These are phyloP conservation scores for Hypomyces rosellus DNA, from an alignment of 2,329 filamentous ascomycete species.

Conservation along the genomic window DNA sequence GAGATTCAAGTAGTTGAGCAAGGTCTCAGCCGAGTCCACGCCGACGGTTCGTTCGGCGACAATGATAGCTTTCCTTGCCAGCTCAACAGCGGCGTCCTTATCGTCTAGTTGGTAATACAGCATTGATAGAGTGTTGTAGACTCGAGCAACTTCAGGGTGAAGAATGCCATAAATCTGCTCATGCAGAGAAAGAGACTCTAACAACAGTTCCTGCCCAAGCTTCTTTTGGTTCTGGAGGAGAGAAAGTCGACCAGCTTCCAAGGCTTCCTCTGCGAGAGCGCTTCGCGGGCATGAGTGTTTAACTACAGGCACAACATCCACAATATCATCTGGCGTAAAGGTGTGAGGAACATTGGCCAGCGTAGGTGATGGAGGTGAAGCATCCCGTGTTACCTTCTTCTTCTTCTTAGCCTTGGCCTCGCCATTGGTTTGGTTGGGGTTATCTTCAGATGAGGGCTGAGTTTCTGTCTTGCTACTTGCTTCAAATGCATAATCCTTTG, in stretches of 20 bases:
- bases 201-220: conserved; percentile 85
- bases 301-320: conserved; percentile 89
- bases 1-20: conserved; percentile 93
- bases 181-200: conserved; percentile 93
- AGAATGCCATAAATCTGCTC: conserved; percentile 98
- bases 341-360: conserved; percentile 35
- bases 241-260: conserved; percentile 95
- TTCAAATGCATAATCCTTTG: conserved; percentile 49
- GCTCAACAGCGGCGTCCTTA: conserved; percentile 89
- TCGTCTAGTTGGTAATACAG: conserved; percentile 97
- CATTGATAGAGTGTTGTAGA: conserved; percentile 93
- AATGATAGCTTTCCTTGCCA: conserved; percentile 93
- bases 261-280: conserved; percentile 84
- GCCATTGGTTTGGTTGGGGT: conserved; percentile 35
- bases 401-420: conserved; percentile 55
- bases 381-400: conserved; percentile 53
- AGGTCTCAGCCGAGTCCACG: conserved; percentile 86
- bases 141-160: conserved; percentile 89
- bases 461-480: conserved; percentile 22
- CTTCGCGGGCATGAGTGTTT: conserved; percentile 93
- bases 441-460: conserved; percentile 22
- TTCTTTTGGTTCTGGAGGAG: conserved; percentile 92
- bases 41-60: conserved; percentile 92
- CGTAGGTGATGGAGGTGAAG: conserved; percentile 42
- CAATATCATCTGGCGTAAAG: conserved; percentile 77